Evolutionary conservation across 1,139 yeast genomes (phyloP).

Genomic region (Yamadazyma sp.): DNA sequence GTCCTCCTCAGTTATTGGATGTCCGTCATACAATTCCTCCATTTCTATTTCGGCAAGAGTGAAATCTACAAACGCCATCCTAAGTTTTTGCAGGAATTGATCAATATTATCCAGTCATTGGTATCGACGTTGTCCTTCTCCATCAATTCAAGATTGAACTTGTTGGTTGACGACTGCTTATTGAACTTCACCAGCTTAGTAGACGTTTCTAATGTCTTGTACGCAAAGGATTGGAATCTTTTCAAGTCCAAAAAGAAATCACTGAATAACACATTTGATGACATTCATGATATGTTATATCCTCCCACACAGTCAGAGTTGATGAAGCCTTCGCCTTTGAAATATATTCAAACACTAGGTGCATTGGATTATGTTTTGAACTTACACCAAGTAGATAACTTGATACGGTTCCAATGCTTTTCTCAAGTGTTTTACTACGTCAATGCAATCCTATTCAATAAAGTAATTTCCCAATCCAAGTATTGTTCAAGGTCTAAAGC

Average conservation of each 20-base stretch:
- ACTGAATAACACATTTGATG: constrained; percentile 56
- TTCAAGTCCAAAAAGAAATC: constrained; percentile 53
- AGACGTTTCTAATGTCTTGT: constrained; percentile 58
- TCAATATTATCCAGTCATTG: constrained; percentile 58
- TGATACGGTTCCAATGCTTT: constrained; percentile 72
- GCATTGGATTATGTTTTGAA: constrained; percentile 86
- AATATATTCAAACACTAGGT: constrained; percentile 81
- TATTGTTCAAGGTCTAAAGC: constrained; percentile 83
- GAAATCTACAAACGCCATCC: constrained; percentile 57
- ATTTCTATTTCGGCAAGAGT: constrained; percentile 61
- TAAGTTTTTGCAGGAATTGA: constrained; percentile 56
- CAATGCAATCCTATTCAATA: constrained; percentile 70
- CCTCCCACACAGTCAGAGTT: constrained; percentile 67
- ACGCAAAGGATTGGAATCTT: constrained; percentile 75
- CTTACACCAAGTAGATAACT: constrained; percentile 75
- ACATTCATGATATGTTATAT: constrained; percentile 64
- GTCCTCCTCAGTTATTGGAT: constrained; percentile 74
- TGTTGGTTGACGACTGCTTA: constrained; percentile 61
- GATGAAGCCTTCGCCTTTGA: constrained; percentile 83
- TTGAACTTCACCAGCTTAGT: constrained; percentile 65
- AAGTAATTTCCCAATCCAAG: constrained; percentile 61
- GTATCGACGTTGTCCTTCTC: constrained; percentile 65
- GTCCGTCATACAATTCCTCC: constrained; percentile 63
- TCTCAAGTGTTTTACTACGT: constrained; percentile 81
- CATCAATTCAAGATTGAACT: constrained; percentile 58